Conservation (phyloP, 345 rosid species). For the Gossypium ekmanianum region DNA sequence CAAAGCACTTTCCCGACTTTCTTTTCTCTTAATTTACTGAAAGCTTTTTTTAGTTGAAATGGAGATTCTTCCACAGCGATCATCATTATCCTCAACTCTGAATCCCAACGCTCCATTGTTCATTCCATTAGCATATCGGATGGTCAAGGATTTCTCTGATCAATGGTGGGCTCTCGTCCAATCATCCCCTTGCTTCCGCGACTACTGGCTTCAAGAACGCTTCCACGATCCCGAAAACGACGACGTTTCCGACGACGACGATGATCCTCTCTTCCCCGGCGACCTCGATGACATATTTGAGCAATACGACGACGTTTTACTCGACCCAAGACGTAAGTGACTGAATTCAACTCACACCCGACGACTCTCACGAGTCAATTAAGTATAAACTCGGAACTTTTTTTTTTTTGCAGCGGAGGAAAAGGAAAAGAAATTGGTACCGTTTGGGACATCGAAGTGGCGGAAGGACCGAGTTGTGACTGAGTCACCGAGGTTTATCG, state of each 20-base stretch:
- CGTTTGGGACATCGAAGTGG: conserved; percentile 40
- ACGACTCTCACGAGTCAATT: neutral
- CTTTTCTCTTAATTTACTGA: neutral
- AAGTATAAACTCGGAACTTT: neutral
- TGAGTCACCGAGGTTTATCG: conserved; percentile 32
- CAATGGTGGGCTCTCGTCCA: conserved; percentile 70
- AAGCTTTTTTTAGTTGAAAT: conserved; percentile 9
- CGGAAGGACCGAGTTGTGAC: conserved; percentile 23
- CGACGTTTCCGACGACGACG: conserved; percentile 11
- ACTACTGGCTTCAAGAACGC: conserved; percentile 65
- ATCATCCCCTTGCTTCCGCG: conserved; percentile 59
- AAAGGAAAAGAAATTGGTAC: conserved; percentile 36
- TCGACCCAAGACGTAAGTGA: conserved; percentile 22
- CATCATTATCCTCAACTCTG: conserved; percentile 30
- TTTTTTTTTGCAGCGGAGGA: conserved; percentile 23
- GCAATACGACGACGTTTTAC: conserved; percentile 20
- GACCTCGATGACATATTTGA: conserved; percentile 34
- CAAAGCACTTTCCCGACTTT: neutral
- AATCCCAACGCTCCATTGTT: conserved; percentile 63
- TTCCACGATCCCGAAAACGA: conserved; percentile 43
- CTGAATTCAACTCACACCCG: neutral
- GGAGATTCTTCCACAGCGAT: conserved; percentile 35
- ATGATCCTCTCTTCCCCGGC: conserved; percentile 18
- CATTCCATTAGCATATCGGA: conserved; percentile 50
- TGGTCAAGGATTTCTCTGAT: conserved; percentile 70